phyloP scores from a whole-genome alignment of 306 rosid genomes.

The Malus fusca region DNA sequence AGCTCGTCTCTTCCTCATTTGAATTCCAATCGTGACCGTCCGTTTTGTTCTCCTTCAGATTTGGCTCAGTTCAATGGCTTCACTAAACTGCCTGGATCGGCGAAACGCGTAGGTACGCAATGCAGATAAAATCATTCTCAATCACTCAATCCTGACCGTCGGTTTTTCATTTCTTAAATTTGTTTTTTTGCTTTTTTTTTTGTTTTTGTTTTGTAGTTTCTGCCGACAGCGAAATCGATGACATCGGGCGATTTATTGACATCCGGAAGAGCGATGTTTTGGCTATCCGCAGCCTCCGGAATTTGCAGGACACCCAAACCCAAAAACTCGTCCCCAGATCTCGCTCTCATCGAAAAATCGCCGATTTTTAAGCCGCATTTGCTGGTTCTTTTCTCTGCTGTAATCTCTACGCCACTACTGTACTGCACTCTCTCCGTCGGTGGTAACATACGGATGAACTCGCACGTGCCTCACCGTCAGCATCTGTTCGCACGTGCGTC shows the following conservation, averaged over 20 bases:
- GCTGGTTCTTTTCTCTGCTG: background rate
- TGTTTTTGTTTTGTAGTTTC: slow-evolving; percentile 10
- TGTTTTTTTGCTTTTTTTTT: background rate
- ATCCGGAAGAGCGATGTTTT: slow-evolving; percentile 40
- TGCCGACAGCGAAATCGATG: slow-evolving; percentile 24
- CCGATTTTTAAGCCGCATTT: slow-evolving; percentile 52
- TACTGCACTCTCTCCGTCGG: background rate
- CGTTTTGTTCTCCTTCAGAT: slow-evolving; percentile 26
- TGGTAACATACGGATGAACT: background rate
- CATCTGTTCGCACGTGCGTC: slow-evolving; percentile 13
- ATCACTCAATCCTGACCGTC: background rate
- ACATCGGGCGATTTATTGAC: slow-evolving; percentile 27
- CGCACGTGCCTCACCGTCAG: slow-evolving; percentile 15
- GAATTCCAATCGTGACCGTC: background rate
- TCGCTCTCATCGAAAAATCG: slow-evolving; percentile 60
- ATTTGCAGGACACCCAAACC: slow-evolving; percentile 50
- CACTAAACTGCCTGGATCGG: slow-evolving; percentile 13
- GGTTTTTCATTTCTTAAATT: background rate
- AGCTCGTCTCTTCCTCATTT: background rate
- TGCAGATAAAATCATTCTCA: slow-evolving; percentile 11
- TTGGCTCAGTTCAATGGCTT: slow-evolving; percentile 59
- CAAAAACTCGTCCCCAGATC: slow-evolving; percentile 28
- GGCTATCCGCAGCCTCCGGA: slow-evolving; percentile 52
- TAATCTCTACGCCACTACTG: background rate
- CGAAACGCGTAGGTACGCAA: slow-evolving; percentile 33